A percentile compares a stretch with the other conserved stretches of the same genome.
These are phyloP conservation scores for Boletus insuetus DNA, from an alignment of 768 basidiomycete species.

Conservation along the genomic window DNA sequence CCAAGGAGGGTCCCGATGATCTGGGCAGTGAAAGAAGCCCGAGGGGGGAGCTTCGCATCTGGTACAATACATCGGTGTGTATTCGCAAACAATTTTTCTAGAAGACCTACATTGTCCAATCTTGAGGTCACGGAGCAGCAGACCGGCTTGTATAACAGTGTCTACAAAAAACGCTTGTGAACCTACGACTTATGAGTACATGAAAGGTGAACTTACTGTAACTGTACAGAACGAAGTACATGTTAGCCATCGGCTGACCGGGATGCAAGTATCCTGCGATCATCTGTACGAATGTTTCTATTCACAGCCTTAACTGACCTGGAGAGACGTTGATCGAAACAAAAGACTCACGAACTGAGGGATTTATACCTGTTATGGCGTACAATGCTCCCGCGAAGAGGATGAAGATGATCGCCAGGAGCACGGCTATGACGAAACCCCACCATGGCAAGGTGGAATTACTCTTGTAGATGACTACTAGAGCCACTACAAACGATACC, in stretches of 20 bases:
- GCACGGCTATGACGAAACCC: constrained; percentile 51
- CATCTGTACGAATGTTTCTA: constrained; percentile 35
- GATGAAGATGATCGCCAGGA: constrained; percentile 48
- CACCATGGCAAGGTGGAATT: constrained; percentile 59
- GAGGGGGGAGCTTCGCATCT: constrained; percentile 57
- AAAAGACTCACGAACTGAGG: constrained; percentile 19
- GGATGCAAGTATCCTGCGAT: constrained; percentile 37
- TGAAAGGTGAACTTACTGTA: constrained; percentile 36
- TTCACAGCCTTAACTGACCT: not conserved
- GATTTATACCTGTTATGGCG: constrained; percentile 41
- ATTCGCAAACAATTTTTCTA: too few relatives aligned
- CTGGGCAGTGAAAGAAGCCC: constrained; percentile 62
- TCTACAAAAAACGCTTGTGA: constrained; percentile 38
- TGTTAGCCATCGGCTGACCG: constrained; percentile 41
- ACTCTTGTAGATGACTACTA: constrained; percentile 53
- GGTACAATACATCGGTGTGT: not conserved
- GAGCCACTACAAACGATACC: constrained; percentile 44
- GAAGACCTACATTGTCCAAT: constrained; percentile 26
- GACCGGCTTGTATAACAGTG: constrained; percentile 45
- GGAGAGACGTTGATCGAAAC: not conserved
- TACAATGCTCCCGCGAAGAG: constrained; percentile 54
- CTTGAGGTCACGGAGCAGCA: constrained; percentile 57
- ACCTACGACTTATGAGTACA: constrained; percentile 36
- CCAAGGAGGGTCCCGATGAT: constrained; percentile 54
- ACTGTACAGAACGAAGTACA: constrained; percentile 44